Base-by-base conservation (phyloP, 2,329 filamentous ascomycete species). In the Fusarium miscanthi region DNA sequence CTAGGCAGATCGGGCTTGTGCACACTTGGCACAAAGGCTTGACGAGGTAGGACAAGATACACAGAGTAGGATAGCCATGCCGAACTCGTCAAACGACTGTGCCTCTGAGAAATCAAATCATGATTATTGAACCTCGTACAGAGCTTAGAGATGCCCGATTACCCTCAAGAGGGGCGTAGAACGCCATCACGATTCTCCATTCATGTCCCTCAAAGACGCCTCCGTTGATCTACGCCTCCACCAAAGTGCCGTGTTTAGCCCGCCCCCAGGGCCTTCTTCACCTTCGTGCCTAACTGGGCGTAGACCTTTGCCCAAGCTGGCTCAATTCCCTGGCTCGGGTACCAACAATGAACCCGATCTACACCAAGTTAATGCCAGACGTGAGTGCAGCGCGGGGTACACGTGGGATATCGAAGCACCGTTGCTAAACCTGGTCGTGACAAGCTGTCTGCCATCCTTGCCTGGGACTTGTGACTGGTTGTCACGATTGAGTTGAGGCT, bases 221-320 rank as follows among this genome's bases (percentile, higher is more conserved):
- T 65, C 70, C 70, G 61, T 73, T 70, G 70, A 73, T 73, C 70
- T 73, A 67, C 70, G 41, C 70, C 70, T 72, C 70, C 70, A 63
- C 69, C 66, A 69, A 66, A 66, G 65, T 73, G 70, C 70, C 70
- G 66, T 62, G 60, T 63, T 70, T 63, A 66, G 66, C 45, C 56
- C 52, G 53, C 53, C 52, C 37, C 37, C 16, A 27, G 43, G 19
- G 16, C 31, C 56, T 30, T 57, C 57, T 56, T 56, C 23, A 46
- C 54, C 49, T 73, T 73, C 30, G 70, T 73, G 70, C 70, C 70
- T 70, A 67, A 73, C 66, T 66, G 48, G 61, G 54, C 31, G 31
- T 49, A 66, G 45, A 46, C 57, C 45, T 71, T 71, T 73, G 70
- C 70, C 70, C 63, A 71, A 70, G 53, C 57, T 61, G 69, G 59